phyloP scores from a whole-genome alignment of 441 rosid species.

The Corymbia citriodora region DNA sequence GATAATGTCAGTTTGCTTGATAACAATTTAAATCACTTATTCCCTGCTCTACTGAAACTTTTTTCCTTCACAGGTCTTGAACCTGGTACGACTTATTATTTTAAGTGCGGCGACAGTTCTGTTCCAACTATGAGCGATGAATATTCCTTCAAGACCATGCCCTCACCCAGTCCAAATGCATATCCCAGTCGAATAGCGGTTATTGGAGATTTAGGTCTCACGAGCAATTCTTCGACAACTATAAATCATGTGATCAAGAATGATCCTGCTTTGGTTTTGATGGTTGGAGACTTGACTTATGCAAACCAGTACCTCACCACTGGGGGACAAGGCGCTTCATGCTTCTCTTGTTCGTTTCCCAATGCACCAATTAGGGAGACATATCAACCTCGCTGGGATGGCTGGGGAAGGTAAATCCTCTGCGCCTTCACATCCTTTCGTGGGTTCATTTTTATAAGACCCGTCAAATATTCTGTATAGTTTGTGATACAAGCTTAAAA shows the following conservation, averaged over 20 bases:
- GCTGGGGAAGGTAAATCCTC: slow-evolving; percentile 68
- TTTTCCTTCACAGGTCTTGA: slow-evolving; percentile 36
- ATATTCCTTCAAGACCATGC: slow-evolving; percentile 29
- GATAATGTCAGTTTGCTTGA: background rate
- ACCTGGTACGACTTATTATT: slow-evolving; percentile 35
- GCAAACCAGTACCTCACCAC: slow-evolving; percentile 58
- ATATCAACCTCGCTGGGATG: slow-evolving; percentile 88
- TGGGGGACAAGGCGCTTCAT: slow-evolving; percentile 46
- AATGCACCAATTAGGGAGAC: slow-evolving; percentile 56
- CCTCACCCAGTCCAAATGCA: slow-evolving; percentile 19
- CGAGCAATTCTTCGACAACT: slow-evolving; percentile 50
- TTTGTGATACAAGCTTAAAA: background rate
- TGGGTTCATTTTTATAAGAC: background rate
- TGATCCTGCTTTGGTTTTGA: slow-evolving; percentile 44
- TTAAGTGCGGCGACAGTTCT: slow-evolving; percentile 48
- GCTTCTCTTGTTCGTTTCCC: slow-evolving; percentile 45
- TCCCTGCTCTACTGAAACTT: background rate
- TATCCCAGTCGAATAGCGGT: slow-evolving; percentile 45
- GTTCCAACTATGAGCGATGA: slow-evolving; percentile 46
- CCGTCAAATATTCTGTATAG: background rate
- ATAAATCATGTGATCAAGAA: slow-evolving; percentile 39
- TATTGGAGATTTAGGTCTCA: slow-evolving; percentile 59
- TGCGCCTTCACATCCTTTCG: background rate
- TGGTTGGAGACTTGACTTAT: slow-evolving; percentile 51
- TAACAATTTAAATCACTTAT: background rate